A percentile compares a stretch with the other conserved stretches of the same genome.
Conservation (phyloP, 345 rosid species). For the Salix suchowensis region DNA sequence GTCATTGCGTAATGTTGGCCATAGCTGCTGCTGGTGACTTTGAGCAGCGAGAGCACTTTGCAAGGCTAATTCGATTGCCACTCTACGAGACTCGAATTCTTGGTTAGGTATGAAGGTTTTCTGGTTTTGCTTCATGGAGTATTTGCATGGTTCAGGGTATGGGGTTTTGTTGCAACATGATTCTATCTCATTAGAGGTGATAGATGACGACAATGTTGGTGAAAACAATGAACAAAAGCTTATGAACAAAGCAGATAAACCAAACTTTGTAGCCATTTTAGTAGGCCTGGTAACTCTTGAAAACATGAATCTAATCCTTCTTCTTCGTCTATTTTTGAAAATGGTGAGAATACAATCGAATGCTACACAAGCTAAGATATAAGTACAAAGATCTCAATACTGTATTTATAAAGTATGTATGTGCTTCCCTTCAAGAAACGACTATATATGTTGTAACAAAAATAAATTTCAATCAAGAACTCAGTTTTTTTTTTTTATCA, state of each 20-base stretch:
- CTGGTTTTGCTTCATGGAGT: constrained; percentile 33
- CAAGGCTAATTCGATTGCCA: constrained; percentile 44
- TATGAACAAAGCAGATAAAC: background rate
- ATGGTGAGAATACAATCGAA: too few species aligned
- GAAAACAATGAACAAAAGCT: constrained; percentile 14
- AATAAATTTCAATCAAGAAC: too few species aligned
- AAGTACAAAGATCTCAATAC: background rate
- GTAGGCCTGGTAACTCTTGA: background rate
- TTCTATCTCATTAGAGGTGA: constrained; percentile 20
- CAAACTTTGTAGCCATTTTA: constrained; percentile 20
- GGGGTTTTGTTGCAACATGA: constrained; percentile 75
- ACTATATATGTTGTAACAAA: background rate
- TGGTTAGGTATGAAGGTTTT: constrained; percentile 25
- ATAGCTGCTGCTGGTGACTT: constrained; percentile 39
- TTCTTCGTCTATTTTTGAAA: too few species aligned
- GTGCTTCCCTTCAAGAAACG: background rate
- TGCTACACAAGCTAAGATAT: too few species aligned
- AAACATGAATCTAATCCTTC: background rate
- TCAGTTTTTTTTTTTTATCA: too few species aligned
- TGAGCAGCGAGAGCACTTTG: constrained; percentile 55
- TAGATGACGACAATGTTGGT: constrained; percentile 10
- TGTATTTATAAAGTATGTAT: background rate
- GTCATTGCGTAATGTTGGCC: constrained; percentile 48
- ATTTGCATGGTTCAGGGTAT: constrained; percentile 59
- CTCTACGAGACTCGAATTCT: constrained; percentile 45